A percentile compares a stretch with the other conserved stretches of the same genome.
phyloP scores from a whole-genome alignment of 345 rosid genomes.

The Brassica nigra region DNA sequence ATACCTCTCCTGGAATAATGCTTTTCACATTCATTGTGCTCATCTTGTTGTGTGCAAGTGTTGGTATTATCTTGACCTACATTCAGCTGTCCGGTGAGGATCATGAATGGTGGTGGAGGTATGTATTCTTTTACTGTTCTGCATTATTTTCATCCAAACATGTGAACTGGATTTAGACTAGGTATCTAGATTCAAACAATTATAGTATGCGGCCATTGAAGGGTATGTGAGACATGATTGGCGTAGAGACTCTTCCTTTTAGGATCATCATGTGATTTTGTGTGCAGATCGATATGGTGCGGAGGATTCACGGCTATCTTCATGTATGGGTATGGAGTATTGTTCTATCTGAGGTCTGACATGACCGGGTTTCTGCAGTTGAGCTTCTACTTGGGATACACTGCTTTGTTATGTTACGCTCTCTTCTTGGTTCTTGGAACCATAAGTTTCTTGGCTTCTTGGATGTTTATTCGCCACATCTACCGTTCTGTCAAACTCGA shows the following conservation, averaged over 20 bases:
- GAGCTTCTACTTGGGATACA: slow-evolving; percentile 68
- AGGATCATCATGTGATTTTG: not conserved
- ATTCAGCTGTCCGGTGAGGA: slow-evolving; percentile 82
- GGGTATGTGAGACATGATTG: slow-evolving; percentile 14
- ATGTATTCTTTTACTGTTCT: slow-evolving; percentile 35
- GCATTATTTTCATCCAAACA: not conserved
- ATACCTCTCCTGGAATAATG: slow-evolving; percentile 61
- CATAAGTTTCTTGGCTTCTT: slow-evolving; percentile 63
- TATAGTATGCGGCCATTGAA: not conserved
- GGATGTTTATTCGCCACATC: slow-evolving; percentile 58
- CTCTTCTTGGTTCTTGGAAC: slow-evolving; percentile 74
- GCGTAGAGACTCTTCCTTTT: not conserved
- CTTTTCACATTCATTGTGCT: slow-evolving; percentile 59
- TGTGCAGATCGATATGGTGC: slow-evolving; percentile 63
- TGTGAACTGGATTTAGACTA: not conserved
- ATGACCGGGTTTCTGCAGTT: slow-evolving; percentile 78
- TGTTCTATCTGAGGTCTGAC: slow-evolving; percentile 61
- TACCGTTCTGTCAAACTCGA: slow-evolving; percentile 59
- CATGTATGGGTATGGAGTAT: slow-evolving; percentile 69
- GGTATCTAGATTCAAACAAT: not conserved
- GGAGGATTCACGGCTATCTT: slow-evolving; percentile 70
- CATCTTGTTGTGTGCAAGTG: slow-evolving; percentile 54
- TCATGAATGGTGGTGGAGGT: slow-evolving; percentile 99
- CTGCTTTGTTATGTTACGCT: slow-evolving; percentile 66
- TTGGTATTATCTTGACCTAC: slow-evolving; percentile 72